Base-by-base conservation (phyloP, 192 early-diverging fungal genomes). In the Cetraspora pellucida region DNA sequence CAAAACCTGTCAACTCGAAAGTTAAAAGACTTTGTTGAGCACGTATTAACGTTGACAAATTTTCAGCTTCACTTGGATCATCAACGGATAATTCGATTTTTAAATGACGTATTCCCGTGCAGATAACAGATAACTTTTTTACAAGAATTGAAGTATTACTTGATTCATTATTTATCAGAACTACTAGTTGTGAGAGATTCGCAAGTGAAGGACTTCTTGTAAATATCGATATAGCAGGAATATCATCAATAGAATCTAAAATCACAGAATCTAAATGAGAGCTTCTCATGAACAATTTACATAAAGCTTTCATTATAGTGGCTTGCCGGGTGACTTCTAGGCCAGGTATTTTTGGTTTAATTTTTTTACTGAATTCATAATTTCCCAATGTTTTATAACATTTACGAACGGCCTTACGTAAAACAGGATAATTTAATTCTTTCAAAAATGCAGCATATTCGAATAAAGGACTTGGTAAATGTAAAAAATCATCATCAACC, bases 401-500 rank as follows among this genome's bases (percentile, higher is more conserved):
- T 44, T 19, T 65, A 10, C 63, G 37, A 65, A 65, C 63, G 6
- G 63, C 63, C 31, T n/a, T 30, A 65, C 63, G 63, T n/a, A 65
- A 1, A 31, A 65, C 27, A 44, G 28, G 28, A 43, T 65, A 65
- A 65, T 65, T 43, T 3, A 65, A 65, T 43, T 65, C 63, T 43
- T 65, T 65, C 10, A 65, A 65, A 43, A 19, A 65, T 9, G 27
- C 30, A 7, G 63, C 31, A 65, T 65, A 65, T 44, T 65, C 63
- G 37, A 65, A 65, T 44, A 44, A 65, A 44, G 63, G 63, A 65
- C 31, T 44, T 44, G 27, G n/a, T 65, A 65, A 61, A 28, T 61
- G 14, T 30, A 61, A 65, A 43, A 7, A 1, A n/a, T 65, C 19
- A 27, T 9, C 10, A 21, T 45, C 4, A 37, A 2, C 37, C 37